Evolutionary conservation across 768 basidiomycete species (phyloP), one percentile per base, ranked within the genome.

Genomic region (Rhodotorula sphaerocarpa): DNA sequence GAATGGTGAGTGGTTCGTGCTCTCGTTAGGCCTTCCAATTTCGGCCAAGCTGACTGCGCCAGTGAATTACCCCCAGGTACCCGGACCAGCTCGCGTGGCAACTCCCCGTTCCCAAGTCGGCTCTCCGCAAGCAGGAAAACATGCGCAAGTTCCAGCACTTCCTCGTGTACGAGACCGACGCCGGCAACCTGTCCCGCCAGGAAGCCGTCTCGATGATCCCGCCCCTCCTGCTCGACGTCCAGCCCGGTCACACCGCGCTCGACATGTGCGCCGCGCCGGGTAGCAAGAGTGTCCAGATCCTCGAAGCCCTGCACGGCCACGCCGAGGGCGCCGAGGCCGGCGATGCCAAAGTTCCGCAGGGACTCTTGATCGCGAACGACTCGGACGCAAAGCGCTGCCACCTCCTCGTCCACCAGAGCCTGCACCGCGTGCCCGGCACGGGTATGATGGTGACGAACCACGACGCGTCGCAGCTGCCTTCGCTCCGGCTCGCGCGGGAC

Each of bases 161-260:
- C 77, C 79, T 99, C 33, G 93, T 99, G 0, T 92, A 90, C 67
- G 95, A 99, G 77, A 97, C 95, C 0, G 95, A 97, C 78, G 88
- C 92, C 34, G 91, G 95, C 50, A 99, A 99, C 70, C 80, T 97
- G 50, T 93, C 90, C 16, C 79, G 95, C 27, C 92, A 96, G 75
- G 95, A 99, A 76, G 91, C 90, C 23, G 95, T 99, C 61, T 93
- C 90, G 74, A 99, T 99, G 95, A 79, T 99, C n/a, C 95, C 95
- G 9, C 93, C 95, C 1, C 81, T 99, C 3, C 84, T 97, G 70
- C 82, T 99, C 39, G 88, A 90, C 58, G 89, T 97, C n/a, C 80
- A 88, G 71, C 89, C 95, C 0, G 87, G 95, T 73, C 93, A 97
- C 74, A 84, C 72, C 54, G 80, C 89, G 25, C 84, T 97, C 71